Evolutionary conservation across 1,139 yeast species (phyloP).

Genomic region (Meyerozyma carpophila): DNA sequence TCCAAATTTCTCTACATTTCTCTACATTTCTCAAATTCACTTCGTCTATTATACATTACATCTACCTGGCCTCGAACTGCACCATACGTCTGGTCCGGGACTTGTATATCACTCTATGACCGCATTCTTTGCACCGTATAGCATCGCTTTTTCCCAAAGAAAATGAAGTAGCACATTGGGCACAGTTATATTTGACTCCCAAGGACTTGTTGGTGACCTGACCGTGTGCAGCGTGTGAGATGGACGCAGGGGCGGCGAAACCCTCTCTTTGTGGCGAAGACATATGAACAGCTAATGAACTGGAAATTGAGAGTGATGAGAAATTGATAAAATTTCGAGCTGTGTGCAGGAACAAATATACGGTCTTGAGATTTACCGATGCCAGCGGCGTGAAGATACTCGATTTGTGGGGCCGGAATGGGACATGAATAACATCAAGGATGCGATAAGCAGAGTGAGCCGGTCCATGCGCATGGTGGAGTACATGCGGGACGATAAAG

Average conservation of each 20-base stretch:
- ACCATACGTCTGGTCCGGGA: conserved; percentile 97
- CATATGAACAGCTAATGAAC: conserved; percentile 27
- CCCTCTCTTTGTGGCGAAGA: conserved; percentile 79
- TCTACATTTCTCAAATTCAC: neutral
- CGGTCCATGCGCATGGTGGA: conserved; percentile 18
- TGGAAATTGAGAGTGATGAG: neutral
- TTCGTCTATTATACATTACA: neutral
- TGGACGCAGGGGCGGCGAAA: conserved; percentile 79
- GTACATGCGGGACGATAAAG: neutral
- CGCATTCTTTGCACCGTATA: conserved; percentile 97
- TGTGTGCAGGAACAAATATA: neutral
- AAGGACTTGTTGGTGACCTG: conserved; percentile 62
- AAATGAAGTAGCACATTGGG: conserved; percentile 90
- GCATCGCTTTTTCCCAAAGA: conserved; percentile 92
- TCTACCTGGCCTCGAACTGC: conserved; percentile 46
- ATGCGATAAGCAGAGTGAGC: conserved; percentile 18
- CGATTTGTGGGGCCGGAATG: neutral
- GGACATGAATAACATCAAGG: conserved; percentile 17
- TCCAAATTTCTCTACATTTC: neutral
- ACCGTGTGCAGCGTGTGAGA: conserved; percentile 65
- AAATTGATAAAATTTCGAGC: neutral
- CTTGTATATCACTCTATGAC: conserved; percentile 94
- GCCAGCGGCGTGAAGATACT: neutral
- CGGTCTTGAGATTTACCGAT: neutral
- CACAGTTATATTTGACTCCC: conserved; percentile 92